Base-by-base conservation (phyloP, 225 moss, liverwort and hornwort species). In the Rhytidiadelphus loreus region DNA sequence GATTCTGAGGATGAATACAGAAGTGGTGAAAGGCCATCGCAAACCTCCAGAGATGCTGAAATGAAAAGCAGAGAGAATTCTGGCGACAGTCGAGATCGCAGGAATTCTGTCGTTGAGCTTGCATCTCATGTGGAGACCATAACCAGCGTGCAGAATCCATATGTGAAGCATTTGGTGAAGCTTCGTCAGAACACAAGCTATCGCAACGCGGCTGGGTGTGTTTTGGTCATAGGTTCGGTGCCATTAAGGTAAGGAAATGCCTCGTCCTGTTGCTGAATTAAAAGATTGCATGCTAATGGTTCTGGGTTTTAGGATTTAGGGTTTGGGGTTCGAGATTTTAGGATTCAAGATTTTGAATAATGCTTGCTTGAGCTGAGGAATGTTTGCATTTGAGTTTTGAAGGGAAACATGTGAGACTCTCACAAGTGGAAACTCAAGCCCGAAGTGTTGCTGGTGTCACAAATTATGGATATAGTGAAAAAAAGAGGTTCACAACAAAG, bases 141-240 rank as follows among this genome's bases (percentile, higher is more conserved):
- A 25, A 94, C 95, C 74, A 99, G 97, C 80, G 94, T 95, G 33
- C 91, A 89, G 58, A 99, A 96, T 87, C 82, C 95, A 3, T 99
- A 93, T 81, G 95, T 99, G 88, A 97, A 96, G 93, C 95, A 97
- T 85, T 87, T 97, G 83, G 99, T 96, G 90, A 96, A 93, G 88
- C 83, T 99, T 85, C 95, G 99, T 18, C 94, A 95, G 87, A 97
- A 90, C 83, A 77, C 93, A 7, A 93, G 89, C 82, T 93, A 93
- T 71, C 95, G 99, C 68, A 92, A 90, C 64, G 87, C 95, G 29
- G 71, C 88, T 65, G 93, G 91, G 48, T 96, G 94, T 69, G 94
- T 97, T 43, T 84, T 99, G 55, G 94, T 99, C 70, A 92, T 95
- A 28, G 99, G 99, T 6, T 90, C 92, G 68, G 91, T 96, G 91